These are phyloP conservation scores for Logfia minima DNA, from an alignment of 129 eudicot genomes.

Conservation along the genomic window DNA sequence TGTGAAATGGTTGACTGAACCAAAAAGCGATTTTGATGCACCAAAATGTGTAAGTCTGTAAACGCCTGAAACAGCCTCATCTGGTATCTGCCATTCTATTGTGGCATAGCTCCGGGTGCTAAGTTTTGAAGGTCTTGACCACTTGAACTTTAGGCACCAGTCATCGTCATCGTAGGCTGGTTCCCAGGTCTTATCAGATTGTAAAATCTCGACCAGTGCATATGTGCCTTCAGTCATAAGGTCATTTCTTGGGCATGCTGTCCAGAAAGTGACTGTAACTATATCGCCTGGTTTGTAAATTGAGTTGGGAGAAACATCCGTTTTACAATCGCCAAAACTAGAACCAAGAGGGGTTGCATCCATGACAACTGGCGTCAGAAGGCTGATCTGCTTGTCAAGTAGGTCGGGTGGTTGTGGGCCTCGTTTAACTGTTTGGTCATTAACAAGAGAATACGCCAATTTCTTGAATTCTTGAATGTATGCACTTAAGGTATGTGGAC, in stretches of 20 bases:
- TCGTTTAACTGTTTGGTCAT: conserved; percentile 23
- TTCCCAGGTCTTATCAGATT: conserved; percentile 32
- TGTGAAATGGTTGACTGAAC: conserved; percentile 46
- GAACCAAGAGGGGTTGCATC: conserved; percentile 52
- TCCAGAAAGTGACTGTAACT: conserved; percentile 44
- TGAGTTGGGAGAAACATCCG: conserved; percentile 41
- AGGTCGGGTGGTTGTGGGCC: conserved; percentile 63
- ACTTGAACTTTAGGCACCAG: conserved; percentile 47
- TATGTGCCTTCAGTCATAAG: conserved; percentile 61
- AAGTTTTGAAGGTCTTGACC: conserved; percentile 54
- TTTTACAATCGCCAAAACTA: conserved; percentile 42
- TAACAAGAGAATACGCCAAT: conserved; percentile 41
- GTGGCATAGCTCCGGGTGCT: conserved; percentile 53
- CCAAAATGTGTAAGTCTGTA: conserved; percentile 58
- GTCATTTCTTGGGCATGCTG: conserved; percentile 68
- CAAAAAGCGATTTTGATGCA: conserved; percentile 50
- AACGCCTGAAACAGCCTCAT: conserved; percentile 43
- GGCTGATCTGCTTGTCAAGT: conserved; percentile 51
- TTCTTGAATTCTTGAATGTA: conserved; percentile 59
- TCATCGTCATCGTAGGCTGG: conserved; percentile 57
- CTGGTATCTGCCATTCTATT: conserved; percentile 55
- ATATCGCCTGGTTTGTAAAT: conserved; percentile 43
- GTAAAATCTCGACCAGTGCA: conserved; percentile 49
- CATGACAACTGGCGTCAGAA: conserved; percentile 46
- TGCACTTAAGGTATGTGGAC: conserved; percentile 53